Conservation (phyloP, 441 rosid genomes). For the Adansonia grandidieri region DNA sequence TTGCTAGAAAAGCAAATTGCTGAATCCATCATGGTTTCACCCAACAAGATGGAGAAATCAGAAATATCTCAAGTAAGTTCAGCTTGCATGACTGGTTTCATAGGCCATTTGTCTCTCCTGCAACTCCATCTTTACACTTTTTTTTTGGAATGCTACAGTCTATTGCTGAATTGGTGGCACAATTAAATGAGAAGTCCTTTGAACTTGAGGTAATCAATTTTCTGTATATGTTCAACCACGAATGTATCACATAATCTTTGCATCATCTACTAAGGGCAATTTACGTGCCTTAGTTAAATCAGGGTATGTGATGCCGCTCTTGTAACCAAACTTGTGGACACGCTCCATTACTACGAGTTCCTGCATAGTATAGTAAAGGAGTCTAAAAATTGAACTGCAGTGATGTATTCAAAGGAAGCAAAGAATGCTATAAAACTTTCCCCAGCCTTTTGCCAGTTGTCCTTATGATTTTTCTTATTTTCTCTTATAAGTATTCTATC, state of each 20-base stretch:
- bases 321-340: neutral
- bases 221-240: slow-evolving; percentile 23
- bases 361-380: neutral
- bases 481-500: slow-evolving; percentile 22
- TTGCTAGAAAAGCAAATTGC: slow-evolving; percentile 79
- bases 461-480: slow-evolving; percentile 18
- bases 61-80: slow-evolving; percentile 70
- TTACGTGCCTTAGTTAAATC: neutral
- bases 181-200: slow-evolving; percentile 89
- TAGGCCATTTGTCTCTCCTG: slow-evolving; percentile 21
- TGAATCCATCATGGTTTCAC: slow-evolving; percentile 62
- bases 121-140: slow-evolving; percentile 31
- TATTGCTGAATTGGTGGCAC: slow-evolving; percentile 73
- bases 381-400: slow-evolving; percentile 19
- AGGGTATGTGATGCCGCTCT: neutral
- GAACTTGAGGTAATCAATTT: slow-evolving; percentile 85
- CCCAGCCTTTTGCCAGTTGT: neutral
- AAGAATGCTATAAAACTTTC: slow-evolving; percentile 18
- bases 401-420: neutral
- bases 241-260: slow-evolving; percentile 17
- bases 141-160: slow-evolving; percentile 52
- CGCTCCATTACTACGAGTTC: neutral
- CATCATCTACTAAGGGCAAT: neutral
- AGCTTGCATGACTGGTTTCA: slow-evolving; percentile 10
- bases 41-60: slow-evolving; percentile 57